Base-by-base conservation (phyloP, 352 stramenopile species). In the Pythium phragmiticola region DNA sequence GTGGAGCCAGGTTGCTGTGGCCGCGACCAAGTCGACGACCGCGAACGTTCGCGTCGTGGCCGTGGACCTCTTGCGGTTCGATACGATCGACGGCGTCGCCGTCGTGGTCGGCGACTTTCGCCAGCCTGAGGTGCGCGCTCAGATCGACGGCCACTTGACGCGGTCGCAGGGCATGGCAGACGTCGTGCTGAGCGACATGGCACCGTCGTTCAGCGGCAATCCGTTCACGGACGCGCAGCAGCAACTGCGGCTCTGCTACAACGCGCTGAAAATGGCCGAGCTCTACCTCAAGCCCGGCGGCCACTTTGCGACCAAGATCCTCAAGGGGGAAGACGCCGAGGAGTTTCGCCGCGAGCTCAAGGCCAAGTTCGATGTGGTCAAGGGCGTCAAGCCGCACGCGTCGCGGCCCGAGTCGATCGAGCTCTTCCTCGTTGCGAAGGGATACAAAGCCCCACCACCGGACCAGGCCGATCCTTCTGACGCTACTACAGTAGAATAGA, bases 161-260 rank as follows among this genome's bases (percentile, higher is more conserved):
- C 72, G 72, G 3, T 36, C 7, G 42, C 56, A 41, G 11, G 75
- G 79, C 39, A 68, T 78, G 30, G 88, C 65, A 9, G 82, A 92
- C 66, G 85, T 94, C 23, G 82, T 96, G 53, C 76, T 96, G 26
- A 95, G 88, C 61, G 88, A 96, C 76, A 96, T 96, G 88, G 88
- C 88, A 48, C 86, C 88, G 43, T 84, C 81, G 42, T 94, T 95
- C 71, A 86, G 82, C 4, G 88, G 88, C 47, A 87, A 82, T 47
- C 84, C 86, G 58, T 73, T 91, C 47, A 76, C 74, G 4, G 88
- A 96, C 73, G 84, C 82, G 45, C 79, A 94, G 52, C 72, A 81
- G 28, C 87, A 95, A 63, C 62, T 96, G 43, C 73, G 88, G n/a
- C 75, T 96, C 23, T 94, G 85, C 62, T 75, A 92, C 60, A 94